Conservation (phyloP, 352 stramenopile genomes). For the Pythium inflatum region DNA sequence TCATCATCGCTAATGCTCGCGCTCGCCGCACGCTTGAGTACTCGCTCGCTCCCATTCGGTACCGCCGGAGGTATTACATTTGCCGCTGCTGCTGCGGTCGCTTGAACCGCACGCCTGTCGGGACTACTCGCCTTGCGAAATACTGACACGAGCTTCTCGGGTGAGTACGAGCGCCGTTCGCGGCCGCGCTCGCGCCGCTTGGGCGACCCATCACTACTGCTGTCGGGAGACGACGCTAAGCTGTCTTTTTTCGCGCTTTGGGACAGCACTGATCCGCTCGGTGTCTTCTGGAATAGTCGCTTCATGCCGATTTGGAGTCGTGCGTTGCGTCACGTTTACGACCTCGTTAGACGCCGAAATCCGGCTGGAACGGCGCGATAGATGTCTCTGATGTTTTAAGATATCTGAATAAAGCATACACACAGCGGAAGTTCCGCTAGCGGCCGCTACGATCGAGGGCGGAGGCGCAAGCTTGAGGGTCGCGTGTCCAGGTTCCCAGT, state of each 20-base stretch:
- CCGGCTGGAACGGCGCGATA: not conserved
- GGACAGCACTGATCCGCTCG: constrained; percentile 24
- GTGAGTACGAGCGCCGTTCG: constrained; percentile 33
- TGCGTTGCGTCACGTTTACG: not conserved
- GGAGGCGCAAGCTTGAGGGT: not conserved
- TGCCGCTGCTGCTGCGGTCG: not conserved
- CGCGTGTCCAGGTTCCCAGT: no score
- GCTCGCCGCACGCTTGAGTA: constrained; percentile 15
- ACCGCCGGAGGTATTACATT: not conserved
- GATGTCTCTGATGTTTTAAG: not conserved
- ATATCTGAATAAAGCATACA: constrained; percentile 4
- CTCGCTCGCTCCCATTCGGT: not conserved
- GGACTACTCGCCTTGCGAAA: constrained; percentile 29
- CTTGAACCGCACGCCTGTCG: constrained; percentile 17
- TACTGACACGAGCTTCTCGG: constrained; percentile 22
- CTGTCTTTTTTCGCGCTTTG: constrained; percentile 24
- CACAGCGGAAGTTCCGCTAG: not conserved
- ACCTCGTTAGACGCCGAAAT: not conserved
- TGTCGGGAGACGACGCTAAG: constrained; percentile 18
- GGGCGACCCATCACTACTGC: constrained; percentile 12
- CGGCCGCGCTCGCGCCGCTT: constrained; percentile 7
- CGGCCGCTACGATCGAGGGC: not conserved
- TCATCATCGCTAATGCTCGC: constrained; percentile 35
- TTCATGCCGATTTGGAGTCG: constrained; percentile 40
- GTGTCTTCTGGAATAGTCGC: constrained; percentile 55